A percentile compares a stretch with the other conserved stretches of the same genome.
phyloP scores from a whole-genome alignment of 768 basidiomycete genomes.

The Hygrophoropsis aurantiaca region DNA sequence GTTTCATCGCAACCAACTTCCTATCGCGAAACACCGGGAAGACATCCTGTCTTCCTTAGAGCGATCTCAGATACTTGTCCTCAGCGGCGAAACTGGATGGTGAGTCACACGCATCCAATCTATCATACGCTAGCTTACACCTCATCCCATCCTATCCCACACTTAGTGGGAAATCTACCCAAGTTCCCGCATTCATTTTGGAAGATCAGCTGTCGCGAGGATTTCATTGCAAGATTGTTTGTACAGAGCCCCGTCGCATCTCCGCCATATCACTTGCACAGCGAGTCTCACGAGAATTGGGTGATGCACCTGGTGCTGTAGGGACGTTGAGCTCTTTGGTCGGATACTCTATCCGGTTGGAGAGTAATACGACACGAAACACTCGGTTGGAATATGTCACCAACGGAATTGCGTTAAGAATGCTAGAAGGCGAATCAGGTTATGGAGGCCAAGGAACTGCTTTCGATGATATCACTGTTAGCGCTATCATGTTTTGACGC shows the following conservation, averaged over 20 bases:
- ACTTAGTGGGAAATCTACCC: slow-evolving; percentile 93
- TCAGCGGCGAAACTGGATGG: slow-evolving; percentile 85
- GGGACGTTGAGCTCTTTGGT: slow-evolving; percentile 80
- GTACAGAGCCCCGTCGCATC: slow-evolving; percentile 94
- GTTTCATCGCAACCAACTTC: slow-evolving; percentile 74
- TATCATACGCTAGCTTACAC: slow-evolving; percentile 27
- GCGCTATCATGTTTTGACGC: slow-evolving; percentile 17
- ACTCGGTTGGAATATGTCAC: slow-evolving; percentile 86
- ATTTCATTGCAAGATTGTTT: slow-evolving; percentile 80
- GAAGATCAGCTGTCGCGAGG: slow-evolving; percentile 86
- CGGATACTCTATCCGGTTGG: slow-evolving; percentile 92
- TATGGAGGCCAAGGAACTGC: slow-evolving; percentile 70
- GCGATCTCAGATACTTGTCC: slow-evolving; percentile 77
- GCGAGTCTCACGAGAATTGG: slow-evolving; percentile 88
- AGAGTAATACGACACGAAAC: slow-evolving; percentile 78
- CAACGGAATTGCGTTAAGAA: slow-evolving; percentile 92
- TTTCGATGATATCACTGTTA: slow-evolving; percentile 93
- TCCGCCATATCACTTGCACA: slow-evolving; percentile 95
- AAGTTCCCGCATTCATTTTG: slow-evolving; percentile 90
- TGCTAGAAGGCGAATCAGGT: slow-evolving; percentile 87
- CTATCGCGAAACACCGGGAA: slow-evolving; percentile 82
- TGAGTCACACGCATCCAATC: slow-evolving; percentile 43
- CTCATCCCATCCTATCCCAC: slow-evolving; percentile 8
- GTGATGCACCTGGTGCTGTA: slow-evolving; percentile 76
- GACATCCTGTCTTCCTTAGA: slow-evolving; percentile 72